A percentile compares a stretch with the other conserved stretches of the same genome.
Conservation (phyloP, 176 grass and related monocot genomes). For the Panicum miliaceum region DNA sequence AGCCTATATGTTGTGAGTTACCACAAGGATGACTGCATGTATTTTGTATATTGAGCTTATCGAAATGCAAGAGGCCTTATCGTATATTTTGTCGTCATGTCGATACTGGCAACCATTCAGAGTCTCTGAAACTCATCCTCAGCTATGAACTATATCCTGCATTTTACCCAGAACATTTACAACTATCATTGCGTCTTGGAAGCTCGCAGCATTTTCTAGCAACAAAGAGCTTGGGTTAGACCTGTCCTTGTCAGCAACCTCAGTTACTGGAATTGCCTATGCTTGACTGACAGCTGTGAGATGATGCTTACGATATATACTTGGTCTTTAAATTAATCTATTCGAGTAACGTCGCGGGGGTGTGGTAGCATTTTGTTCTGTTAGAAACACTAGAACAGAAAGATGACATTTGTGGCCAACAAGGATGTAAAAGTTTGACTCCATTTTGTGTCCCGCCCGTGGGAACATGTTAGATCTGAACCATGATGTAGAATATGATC, state of each 20-base stretch:
- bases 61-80: background rate
- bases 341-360: background rate
- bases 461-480: too few relatives aligned
- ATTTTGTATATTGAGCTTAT: background rate
- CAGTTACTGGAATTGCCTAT: background rate
- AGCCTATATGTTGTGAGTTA: background rate
- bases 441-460: background rate
- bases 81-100: background rate
- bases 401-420: too few relatives aligned
- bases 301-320: background rate
- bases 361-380: background rate
- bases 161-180: background rate
- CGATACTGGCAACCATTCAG: background rate
- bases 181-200: background rate
- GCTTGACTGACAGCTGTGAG: background rate
- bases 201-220: background rate
- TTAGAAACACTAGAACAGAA: background rate
- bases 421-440: background rate
- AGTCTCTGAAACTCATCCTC: background rate
- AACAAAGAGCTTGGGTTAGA: background rate
- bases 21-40: background rate
- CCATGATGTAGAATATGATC: too few relatives aligned
- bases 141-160: background rate
- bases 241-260: background rate
- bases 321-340: background rate